These are phyloP conservation scores for Cystobasidium tubakii DNA, from an alignment of 768 basidiomycete genomes.

Conservation along the genomic window DNA sequence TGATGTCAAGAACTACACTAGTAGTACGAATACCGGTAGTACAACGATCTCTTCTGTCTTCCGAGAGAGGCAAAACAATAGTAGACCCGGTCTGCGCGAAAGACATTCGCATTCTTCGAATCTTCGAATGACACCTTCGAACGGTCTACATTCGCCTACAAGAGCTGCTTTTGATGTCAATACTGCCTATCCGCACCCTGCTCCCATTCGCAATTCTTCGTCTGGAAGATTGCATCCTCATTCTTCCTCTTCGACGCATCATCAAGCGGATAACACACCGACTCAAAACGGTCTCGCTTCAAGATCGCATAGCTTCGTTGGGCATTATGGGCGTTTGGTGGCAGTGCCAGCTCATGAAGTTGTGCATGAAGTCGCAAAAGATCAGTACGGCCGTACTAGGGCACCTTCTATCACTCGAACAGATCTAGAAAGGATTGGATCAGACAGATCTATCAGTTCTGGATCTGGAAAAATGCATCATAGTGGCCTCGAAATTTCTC, in stretches of 20 bases:
- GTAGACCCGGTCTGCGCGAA: background rate
- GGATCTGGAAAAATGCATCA: background rate
- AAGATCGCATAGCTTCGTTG: constrained; percentile 18
- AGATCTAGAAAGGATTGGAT: constrained; percentile 10
- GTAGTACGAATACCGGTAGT: background rate
- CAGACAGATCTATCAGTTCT: constrained; percentile 18
- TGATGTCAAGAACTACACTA: background rate
- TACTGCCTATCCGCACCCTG: background rate
- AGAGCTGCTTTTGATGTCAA: background rate
- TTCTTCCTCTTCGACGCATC: background rate
- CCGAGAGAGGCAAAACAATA: background rate
- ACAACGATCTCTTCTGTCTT: constrained; percentile 2
- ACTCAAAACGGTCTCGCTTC: constrained; percentile 10
- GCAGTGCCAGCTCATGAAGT: constrained; percentile 16
- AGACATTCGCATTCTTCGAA: background rate
- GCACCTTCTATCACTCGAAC: constrained; percentile 28
- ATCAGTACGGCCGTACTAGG: constrained; percentile 14
- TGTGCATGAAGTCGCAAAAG: constrained; percentile 5
- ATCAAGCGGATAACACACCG: constrained; percentile 21
- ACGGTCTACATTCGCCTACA: background rate
- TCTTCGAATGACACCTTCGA: constrained; percentile 6
- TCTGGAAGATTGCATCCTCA: constrained; percentile 2
- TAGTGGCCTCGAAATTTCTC: background rate
- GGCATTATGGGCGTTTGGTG: background rate
- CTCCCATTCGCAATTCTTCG: background rate